Base-by-base conservation (phyloP, 139 green algal genomes). In the Coccomyxa sp. region DNA sequence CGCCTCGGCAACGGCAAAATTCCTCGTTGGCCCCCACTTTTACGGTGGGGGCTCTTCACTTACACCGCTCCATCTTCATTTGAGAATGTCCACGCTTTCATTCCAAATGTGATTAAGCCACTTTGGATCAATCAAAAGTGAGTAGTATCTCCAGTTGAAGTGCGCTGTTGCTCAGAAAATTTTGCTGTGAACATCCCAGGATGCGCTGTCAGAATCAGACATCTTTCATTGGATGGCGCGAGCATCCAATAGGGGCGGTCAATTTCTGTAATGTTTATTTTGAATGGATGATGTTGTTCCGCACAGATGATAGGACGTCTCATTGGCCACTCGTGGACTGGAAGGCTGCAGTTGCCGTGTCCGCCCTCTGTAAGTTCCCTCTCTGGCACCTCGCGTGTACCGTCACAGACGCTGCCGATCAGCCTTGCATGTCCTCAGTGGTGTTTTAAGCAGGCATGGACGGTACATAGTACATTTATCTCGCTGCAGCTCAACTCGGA, bases 251-350 rank as follows among this genome's bases (percentile, higher is more conserved):
- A 51, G 7, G 7, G 7, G 38, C 3, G 7, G 38, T 51, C 3
- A 3, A 3, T 51, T 51, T 51, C 38, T 51, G 7, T 16, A 10
- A 31, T 57, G 71, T 38, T 45, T 78, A 10, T 27, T 28, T 32
- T n/a, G n/a, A n/a, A 31, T 21, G 9, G 10, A 1, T 57, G n/a
- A 32, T 10, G 57, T 12, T 45, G 27, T 13, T 23, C 71, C 28
- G 3, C 23, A 63, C 83, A 90, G 87, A 90, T 83, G n/a, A 51
- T 13, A 80, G 87, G 25, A 76, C 81, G 4, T 25, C 23, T 1
- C 71, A 84, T 31, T 90, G 87, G 87, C 87, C 87, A 0, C 79
- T 90, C 0, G 85, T 87, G 31, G 59, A 88, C 74, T 84, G 81
- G 71, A 71, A 78, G 57, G 21, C 76, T 10, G 59, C 87, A 1